These are phyloP conservation scores for Aureobasidium sp. DNA, from an alignment of 2,329 filamentous ascomycete genomes.

Conservation along the genomic window DNA sequence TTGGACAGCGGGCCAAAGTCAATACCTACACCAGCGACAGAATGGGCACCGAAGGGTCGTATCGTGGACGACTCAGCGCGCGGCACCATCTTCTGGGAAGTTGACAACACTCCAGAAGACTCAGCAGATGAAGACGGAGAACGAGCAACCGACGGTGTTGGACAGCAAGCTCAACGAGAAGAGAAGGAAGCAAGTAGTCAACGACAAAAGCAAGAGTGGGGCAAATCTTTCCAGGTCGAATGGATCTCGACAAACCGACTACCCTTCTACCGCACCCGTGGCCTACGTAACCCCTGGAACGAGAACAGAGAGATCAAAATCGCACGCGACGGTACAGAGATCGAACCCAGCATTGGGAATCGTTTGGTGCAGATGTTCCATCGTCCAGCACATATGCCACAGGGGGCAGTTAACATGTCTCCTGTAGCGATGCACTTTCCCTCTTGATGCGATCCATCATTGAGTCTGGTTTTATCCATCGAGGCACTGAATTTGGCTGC, in stretches of 20 bases:
- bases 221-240: constrained; percentile 83
- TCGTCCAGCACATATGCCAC: not conserved
- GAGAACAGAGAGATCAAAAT: constrained; percentile 94
- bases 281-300: constrained; percentile 89
- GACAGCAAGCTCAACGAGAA: constrained; percentile 20
- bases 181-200: constrained; percentile 35
- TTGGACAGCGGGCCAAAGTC: constrained; percentile 67
- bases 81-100: constrained; percentile 97
- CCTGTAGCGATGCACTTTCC: not conserved
- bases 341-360: constrained; percentile 75
- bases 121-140: constrained; percentile 29
- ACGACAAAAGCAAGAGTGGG: constrained; percentile 60
- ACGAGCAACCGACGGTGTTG: not conserved
- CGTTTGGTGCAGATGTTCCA: constrained; percentile 75
- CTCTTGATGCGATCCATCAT: not conserved
- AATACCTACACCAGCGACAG: constrained; percentile 70
- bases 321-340: constrained; percentile 84
- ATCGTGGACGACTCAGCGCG: constrained; percentile 89
- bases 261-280: constrained; percentile 82
- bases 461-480: not conserved
- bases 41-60: constrained; percentile 69
- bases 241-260: constrained; percentile 80
- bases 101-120: constrained; percentile 52
- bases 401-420: not conserved
- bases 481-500: not conserved